These are phyloP conservation scores for Chloranthus sessilifolius DNA, from an alignment of 164 flowering plant genomes.

Conservation along the genomic window DNA sequence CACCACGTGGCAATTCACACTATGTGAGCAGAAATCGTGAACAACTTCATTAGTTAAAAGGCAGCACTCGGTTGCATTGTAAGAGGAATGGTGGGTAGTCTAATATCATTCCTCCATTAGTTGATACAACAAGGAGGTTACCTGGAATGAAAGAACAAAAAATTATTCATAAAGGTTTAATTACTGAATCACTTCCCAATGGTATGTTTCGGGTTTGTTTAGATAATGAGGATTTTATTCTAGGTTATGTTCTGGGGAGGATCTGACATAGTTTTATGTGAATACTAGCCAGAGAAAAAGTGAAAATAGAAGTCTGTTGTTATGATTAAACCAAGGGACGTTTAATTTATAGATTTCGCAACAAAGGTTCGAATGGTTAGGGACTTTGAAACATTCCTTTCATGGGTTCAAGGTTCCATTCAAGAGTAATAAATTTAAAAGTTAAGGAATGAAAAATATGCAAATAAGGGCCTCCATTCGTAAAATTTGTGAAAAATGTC, in stretches of 20 bases:
- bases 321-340: background rate
- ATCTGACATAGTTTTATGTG: background rate
- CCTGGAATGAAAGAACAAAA: background rate
- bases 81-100: no score
- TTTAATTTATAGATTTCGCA: background rate
- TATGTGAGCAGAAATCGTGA: no score
- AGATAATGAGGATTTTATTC: background rate
- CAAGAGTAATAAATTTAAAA: background rate
- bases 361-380: background rate
- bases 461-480: background rate
- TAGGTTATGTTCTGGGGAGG: background rate
- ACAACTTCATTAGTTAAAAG: no score
- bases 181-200: conserved; percentile 1
- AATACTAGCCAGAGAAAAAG: background rate
- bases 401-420: background rate
- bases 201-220: background rate
- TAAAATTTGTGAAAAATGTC: background rate
- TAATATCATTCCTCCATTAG: background rate
- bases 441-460: background rate
- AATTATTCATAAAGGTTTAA: background rate
- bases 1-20: no score
- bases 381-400: background rate
- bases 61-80: no score
- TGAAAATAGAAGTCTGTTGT: background rate
- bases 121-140: background rate